Base-by-base conservation (phyloP, 2,329 filamentous ascomycete genomes). In the Ceratocystis lukuohia region DNA sequence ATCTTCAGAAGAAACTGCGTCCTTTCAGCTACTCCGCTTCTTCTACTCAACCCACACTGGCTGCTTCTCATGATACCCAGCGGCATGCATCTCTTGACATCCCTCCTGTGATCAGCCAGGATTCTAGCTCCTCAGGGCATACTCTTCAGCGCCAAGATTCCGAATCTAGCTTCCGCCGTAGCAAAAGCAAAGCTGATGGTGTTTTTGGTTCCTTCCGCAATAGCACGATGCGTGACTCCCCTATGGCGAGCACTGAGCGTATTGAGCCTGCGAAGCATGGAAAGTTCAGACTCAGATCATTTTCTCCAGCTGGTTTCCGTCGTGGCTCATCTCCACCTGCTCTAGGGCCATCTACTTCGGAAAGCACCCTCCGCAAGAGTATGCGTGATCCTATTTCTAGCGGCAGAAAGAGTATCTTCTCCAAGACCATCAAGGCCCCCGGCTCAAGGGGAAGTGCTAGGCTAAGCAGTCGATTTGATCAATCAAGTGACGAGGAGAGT, bases 401-500 rank as follows among this genome's bases (percentile, higher is more conserved):
- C 44, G 74, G 77, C 28, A 73, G 75, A 3, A 72, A 41, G 73
- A 56, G 66, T 33, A 41, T 61, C 1, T 87, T 45, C 80, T 82
- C 1, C 76, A 76, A 12, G 76, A 59, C 70, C 45, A 73, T 70
- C 37, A 72, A 68, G 25, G 72, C 69, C 17, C 71, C 69, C 71
- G 75, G 72, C 28, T 30, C 37, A 8, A 45, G 50, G 17, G n/a
- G 28, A 8, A 65, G 28, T 17, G 5, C n/a, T 41, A 61, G 46
- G 28, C 12, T 12, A 20, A 20, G 17, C 41, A 86, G 83, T 71
- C 84, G 87, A 0, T 88, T 91, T 70, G 84, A 78, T 0, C 86
- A 90, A 71, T 90, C 88, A 1, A 90, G 88, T 71, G 87, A 90
- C 66, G 86, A 88, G 61, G 79, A 82, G 20, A 78, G 78, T 22